A percentile compares a stretch with the other conserved stretches of the same genome.
phyloP scores from a whole-genome alignment of 1,284 basidiomycete species.

The Abortiporus biennis region DNA sequence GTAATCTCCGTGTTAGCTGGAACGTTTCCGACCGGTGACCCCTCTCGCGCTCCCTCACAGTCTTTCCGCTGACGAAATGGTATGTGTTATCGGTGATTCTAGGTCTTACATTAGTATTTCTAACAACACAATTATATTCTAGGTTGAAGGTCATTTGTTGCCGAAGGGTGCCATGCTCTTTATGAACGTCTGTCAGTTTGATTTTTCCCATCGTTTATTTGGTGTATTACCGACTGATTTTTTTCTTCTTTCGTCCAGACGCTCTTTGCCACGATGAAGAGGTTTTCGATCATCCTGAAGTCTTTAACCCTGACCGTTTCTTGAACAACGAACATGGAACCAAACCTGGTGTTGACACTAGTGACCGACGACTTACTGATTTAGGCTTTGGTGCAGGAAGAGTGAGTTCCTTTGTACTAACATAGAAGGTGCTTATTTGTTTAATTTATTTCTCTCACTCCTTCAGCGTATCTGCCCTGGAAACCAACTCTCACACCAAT shows the following conservation, averaged over 20 bases:
- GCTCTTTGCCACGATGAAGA: slow-evolving; percentile 5
- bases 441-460: neutral
- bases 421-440: neutral
- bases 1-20: neutral
- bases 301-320: slow-evolving; percentile 7
- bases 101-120: neutral
- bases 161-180: slow-evolving; percentile 5
- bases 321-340: slow-evolving; percentile 4
- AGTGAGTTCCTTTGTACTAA: slow-evolving; percentile 3
- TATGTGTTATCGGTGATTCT: neutral
- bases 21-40: slow-evolving; percentile 3
- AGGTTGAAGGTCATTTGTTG: slow-evolving; percentile 5
- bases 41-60: slow-evolving; percentile 2
- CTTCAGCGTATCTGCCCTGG: slow-evolving; percentile 9
- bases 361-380: slow-evolving; percentile 5
- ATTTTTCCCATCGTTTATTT: too few relatives aligned
- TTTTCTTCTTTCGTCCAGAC: neutral
- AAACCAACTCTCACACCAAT: slow-evolving; percentile 6
- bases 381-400: slow-evolving; percentile 7
- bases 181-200: slow-evolving; percentile 7
- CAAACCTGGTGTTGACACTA: slow-evolving; percentile 4
- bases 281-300: slow-evolving; percentile 4
- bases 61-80: neutral
- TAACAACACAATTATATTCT: neutral
- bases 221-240: too few relatives aligned